These are phyloP conservation scores for Spinellus fusiger DNA, from an alignment of 192 early-diverging fungal genomes.

Conservation along the genomic window DNA sequence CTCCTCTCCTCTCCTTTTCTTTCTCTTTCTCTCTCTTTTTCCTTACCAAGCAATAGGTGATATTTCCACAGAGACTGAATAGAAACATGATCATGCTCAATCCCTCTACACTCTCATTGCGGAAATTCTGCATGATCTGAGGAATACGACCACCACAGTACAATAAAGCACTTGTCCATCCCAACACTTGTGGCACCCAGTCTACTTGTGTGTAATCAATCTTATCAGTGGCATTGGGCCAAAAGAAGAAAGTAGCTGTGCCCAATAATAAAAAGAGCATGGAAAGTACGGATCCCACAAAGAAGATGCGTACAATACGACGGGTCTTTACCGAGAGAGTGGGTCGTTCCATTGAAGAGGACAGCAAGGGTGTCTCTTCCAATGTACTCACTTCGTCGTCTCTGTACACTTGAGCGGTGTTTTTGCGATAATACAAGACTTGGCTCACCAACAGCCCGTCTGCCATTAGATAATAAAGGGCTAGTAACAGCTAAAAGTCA, in stretches of 20 bases:
- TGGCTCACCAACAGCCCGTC: slow-evolving; percentile 61
- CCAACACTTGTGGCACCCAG: slow-evolving; percentile 57
- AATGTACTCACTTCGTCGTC: slow-evolving; percentile 13
- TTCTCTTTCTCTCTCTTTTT: background rate
- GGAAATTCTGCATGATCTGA: slow-evolving; percentile 78
- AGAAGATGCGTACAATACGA: slow-evolving; percentile 7
- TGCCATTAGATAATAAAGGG: slow-evolving; percentile 68
- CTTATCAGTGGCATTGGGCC: background rate
- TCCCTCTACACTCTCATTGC: slow-evolving; percentile 67
- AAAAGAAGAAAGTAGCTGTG: slow-evolving; percentile 5
- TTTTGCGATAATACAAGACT: slow-evolving; percentile 59
- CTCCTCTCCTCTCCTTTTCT: too few relatives aligned
- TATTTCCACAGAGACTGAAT: slow-evolving; percentile 78
- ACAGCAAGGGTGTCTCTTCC: background rate
- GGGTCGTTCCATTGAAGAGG: background rate
- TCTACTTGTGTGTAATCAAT: slow-evolving; percentile 19
- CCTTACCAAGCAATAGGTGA: slow-evolving; percentile 47
- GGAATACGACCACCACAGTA: slow-evolving; percentile 73
- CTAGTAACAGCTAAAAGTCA: slow-evolving; percentile 45
- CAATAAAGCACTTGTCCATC: slow-evolving; percentile 66
- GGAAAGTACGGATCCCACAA: background rate
- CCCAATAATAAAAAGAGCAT: background rate
- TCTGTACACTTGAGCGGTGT: slow-evolving; percentile 18
- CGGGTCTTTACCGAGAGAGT: background rate
- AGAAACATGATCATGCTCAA: slow-evolving; percentile 76